These are phyloP conservation scores for Myxozyma udenii DNA, from an alignment of 805 yeast species.

Conservation along the genomic window DNA sequence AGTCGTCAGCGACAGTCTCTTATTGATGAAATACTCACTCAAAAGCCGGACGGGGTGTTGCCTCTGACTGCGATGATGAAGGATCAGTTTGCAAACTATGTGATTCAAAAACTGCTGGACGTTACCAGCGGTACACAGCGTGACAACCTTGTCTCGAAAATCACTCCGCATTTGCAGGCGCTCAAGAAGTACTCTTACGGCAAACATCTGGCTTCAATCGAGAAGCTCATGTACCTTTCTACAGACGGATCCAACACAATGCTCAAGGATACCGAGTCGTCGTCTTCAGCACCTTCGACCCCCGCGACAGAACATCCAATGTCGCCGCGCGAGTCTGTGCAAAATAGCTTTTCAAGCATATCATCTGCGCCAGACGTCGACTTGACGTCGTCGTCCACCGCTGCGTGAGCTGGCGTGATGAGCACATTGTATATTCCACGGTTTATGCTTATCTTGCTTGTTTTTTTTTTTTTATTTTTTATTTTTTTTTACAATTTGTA, in stretches of 20 bases:
- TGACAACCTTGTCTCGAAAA: conserved; percentile 64
- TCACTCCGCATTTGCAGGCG: conserved; percentile 74
- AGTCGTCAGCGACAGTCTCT: conserved; percentile 59
- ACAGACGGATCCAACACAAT: conserved; percentile 6
- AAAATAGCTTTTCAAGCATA: conserved; percentile 14
- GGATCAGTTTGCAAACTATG: conserved; percentile 97
- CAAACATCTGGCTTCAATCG: conserved; percentile 50
- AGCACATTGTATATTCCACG: background rate
- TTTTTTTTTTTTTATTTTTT: background rate
- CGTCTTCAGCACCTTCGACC: conserved; percentile 2
- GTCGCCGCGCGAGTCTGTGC: conserved; percentile 13
- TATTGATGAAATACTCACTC: conserved; percentile 54
- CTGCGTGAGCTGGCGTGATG: too few species aligned
- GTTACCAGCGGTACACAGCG: conserved; percentile 70
- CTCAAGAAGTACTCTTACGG: conserved; percentile 69
- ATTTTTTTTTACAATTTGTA: background rate
- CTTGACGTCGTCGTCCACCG: too few species aligned
- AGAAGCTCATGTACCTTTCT: conserved; percentile 25
- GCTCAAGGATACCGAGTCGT: background rate
- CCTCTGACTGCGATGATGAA: conserved; percentile 84
- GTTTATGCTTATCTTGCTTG: background rate
- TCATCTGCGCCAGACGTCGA: conserved; percentile 11
- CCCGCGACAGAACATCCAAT: conserved; percentile 1
- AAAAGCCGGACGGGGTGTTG: conserved; percentile 39
- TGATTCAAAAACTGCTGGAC: conserved; percentile 89